Conservation (phyloP, 2,329 filamentous ascomycete species). For the Fusarium buharicum region DNA sequence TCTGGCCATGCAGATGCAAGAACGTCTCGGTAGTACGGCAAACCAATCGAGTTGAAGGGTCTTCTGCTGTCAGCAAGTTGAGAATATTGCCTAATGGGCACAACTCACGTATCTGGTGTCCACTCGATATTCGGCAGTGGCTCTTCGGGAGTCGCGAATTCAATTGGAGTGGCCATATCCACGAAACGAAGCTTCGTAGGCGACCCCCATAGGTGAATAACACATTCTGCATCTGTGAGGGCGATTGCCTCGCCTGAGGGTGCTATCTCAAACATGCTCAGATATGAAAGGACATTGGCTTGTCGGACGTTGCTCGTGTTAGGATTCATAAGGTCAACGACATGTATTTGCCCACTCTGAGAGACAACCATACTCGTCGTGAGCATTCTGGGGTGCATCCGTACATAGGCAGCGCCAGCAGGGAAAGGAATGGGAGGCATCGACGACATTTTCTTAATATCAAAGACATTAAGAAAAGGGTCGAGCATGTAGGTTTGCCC, state of each 20-base stretch:
- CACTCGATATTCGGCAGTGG: slow-evolving; percentile 72
- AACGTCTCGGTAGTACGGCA: slow-evolving; percentile 92
- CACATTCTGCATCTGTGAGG: slow-evolving; percentile 80
- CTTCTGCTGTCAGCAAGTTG: slow-evolving; percentile 52
- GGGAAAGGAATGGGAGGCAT: slow-evolving; percentile 93
- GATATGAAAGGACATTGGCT: slow-evolving; percentile 77
- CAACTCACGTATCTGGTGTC: slow-evolving; percentile 73
- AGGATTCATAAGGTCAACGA: slow-evolving; percentile 94
- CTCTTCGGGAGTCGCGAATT: slow-evolving; percentile 76
- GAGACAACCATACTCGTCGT: slow-evolving; percentile 95
- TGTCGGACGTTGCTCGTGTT: slow-evolving; percentile 88
- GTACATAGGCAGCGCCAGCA: slow-evolving; percentile 90
- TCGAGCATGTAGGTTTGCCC: slow-evolving; percentile 80
- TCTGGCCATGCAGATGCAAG: slow-evolving; percentile 93
- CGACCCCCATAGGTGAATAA: slow-evolving; percentile 89
- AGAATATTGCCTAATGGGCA: too few species aligned
- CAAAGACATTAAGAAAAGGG: slow-evolving; percentile 93
- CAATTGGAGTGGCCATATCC: slow-evolving; percentile 79
- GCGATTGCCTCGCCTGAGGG: slow-evolving; percentile 88
- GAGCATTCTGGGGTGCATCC: slow-evolving; percentile 95
- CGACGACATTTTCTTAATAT: slow-evolving; percentile 88
- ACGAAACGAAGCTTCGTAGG: slow-evolving; percentile 87
- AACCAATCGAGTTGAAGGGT: slow-evolving; percentile 84
- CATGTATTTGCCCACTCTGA: slow-evolving; percentile 91
- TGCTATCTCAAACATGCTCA: slow-evolving; percentile 85